Conservation (phyloP, 257 asterid species). For the Petrea volubilis region DNA sequence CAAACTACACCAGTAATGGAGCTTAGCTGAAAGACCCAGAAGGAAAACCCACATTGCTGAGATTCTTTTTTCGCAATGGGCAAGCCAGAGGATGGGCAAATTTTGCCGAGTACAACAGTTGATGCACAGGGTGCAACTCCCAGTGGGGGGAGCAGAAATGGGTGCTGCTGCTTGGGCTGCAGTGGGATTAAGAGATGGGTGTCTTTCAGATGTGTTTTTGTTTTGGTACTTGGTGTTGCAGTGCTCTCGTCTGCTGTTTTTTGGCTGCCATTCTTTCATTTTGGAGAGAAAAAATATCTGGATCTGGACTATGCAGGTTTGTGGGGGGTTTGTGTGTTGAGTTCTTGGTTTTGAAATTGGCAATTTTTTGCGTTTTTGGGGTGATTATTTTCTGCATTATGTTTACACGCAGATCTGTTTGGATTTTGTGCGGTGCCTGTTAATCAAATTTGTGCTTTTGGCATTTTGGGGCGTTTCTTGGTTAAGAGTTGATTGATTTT, state of each 20-base stretch:
- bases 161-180: slow-evolving; percentile 51
- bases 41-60: slow-evolving; percentile 58
- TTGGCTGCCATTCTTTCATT: slow-evolving; percentile 68
- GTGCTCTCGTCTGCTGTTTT: slow-evolving; percentile 72
- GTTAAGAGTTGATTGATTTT: background rate
- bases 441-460: slow-evolving; percentile 3
- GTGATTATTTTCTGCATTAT: slow-evolving; percentile 3
- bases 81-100: slow-evolving; percentile 61
- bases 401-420: slow-evolving; percentile 25
- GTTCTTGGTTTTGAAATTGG: background rate
- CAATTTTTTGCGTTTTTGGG: background rate
- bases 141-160: slow-evolving; percentile 32
- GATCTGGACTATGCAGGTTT: slow-evolving; percentile 74
- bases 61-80: slow-evolving; percentile 64
- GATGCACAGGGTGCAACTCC: slow-evolving; percentile 51
- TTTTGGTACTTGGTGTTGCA: slow-evolving; percentile 60
- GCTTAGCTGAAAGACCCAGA: slow-evolving; percentile 34
- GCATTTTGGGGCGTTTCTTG: background rate
- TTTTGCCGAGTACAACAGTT: slow-evolving; percentile 44
- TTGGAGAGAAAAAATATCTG: slow-evolving; percentile 61
- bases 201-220: slow-evolving; percentile 66
- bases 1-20: slow-evolving; percentile 47
- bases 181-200: slow-evolving; percentile 42
- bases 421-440: background rate
- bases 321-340: slow-evolving; percentile 20